Evolutionary conservation across 331 rosid species (phyloP).

Genomic region (Cydonia oblonga): DNA sequence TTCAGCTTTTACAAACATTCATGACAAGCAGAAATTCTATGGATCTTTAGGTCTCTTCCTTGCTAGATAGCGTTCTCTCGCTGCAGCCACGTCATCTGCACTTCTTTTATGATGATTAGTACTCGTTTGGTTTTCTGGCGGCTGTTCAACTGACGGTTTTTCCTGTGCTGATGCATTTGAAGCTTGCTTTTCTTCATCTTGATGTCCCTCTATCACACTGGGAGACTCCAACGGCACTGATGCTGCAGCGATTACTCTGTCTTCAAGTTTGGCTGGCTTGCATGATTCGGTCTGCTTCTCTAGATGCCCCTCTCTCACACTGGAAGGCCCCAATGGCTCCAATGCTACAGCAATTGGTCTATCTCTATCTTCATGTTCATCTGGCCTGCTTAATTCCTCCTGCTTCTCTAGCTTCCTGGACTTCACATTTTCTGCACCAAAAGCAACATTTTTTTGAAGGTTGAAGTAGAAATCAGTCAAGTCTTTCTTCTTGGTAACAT

Average conservation of each 20-base stretch:
- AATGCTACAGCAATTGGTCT: slow-evolving; percentile 2
- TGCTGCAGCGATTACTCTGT: background rate
- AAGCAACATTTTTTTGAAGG: slow-evolving; percentile 76
- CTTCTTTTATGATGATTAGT: slow-evolving; percentile 64
- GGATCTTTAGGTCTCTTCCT: slow-evolving; percentile 58
- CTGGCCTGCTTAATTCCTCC: slow-evolving; percentile 27
- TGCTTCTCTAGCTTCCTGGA: slow-evolving; percentile 26
- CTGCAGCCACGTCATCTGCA: slow-evolving; percentile 64
- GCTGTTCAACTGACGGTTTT: slow-evolving; percentile 17
- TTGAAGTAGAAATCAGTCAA: slow-evolving; percentile 70
- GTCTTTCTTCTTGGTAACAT: slow-evolving; percentile 90
- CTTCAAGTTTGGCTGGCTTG: slow-evolving; percentile 6
- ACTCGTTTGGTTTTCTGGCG: slow-evolving; percentile 36
- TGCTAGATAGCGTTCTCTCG: slow-evolving; percentile 75
- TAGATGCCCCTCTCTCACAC: background rate
- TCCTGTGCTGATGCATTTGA: slow-evolving; percentile 13
- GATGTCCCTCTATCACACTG: slow-evolving; percentile 10
- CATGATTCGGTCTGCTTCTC: background rate
- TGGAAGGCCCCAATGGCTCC: slow-evolving; percentile 14
- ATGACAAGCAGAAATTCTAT: background rate
- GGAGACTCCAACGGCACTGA: background rate
- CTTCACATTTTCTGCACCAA: slow-evolving; percentile 49
- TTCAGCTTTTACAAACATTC: background rate
- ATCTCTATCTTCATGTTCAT: slow-evolving; percentile 5
- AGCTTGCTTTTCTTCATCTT: slow-evolving; percentile 25